Base-by-base conservation (phyloP, 257 asterid genomes). In the Nicotiana undulata region DNA sequence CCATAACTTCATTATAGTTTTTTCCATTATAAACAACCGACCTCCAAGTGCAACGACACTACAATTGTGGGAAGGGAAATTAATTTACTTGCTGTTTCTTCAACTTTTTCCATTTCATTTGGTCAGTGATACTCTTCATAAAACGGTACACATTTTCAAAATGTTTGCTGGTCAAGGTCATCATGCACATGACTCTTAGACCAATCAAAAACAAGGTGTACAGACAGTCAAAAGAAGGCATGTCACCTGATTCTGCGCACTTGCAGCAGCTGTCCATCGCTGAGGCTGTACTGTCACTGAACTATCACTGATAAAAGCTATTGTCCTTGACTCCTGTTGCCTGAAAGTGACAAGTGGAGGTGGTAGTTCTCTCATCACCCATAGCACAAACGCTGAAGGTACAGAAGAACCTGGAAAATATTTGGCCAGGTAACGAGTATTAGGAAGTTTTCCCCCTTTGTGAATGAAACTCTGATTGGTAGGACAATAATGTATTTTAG, bases 331-430 rank as follows among this genome's bases (percentile, higher is more conserved):
- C 80, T 90, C 97, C 85, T 88, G 88, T 70, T 75, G 85, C 72
- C 91, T 79, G 63, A 81, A 85, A 44, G 83, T 84, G 81, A 87
- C 79, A 20, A 83, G 80, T 6, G 88, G 92, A 65, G 94, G 93
- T 55, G 99, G 99, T 51, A 95, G 66, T 85, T 95, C 99, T 86
- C 90, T 93, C 99, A 95, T 95, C 91, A 95, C 92, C 88, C 90
- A 89, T 63, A 95, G 79, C 40, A 95, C 86, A 72, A 91, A 92
- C 9, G 89, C 93, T 7, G 99, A 92, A 37, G 99, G 99, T 82
- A 95, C 86, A 10, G 98, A 93, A 75, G 98, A 89, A 84, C 99
- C 99, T 93, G 89, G 82, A 79, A 85, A n/a, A 67, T 28, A 26
- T 61, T 63, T 74, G 51, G 46, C 40, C 82, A 64, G 16, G 46